A percentile compares a stretch with the other conserved stretches of the same genome.
phyloP scores from a whole-genome alignment of 805 yeast species.

The Candida michaelii region DNA sequence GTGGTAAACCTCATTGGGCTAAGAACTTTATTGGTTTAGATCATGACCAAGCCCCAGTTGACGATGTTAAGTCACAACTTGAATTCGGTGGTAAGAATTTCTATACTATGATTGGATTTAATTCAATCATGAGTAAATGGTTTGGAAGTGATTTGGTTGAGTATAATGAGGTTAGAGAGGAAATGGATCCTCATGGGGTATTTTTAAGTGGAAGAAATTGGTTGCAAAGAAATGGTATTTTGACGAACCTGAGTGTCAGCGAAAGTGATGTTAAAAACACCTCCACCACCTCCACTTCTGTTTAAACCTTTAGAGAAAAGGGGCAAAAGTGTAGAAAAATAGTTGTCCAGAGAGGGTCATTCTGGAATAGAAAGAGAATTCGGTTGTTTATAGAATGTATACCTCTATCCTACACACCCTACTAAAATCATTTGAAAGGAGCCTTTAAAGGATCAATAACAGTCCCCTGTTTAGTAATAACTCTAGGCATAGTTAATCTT shows the following conservation, averaged over 20 bases:
- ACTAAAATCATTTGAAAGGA: slow-evolving; percentile 72
- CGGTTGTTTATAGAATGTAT: neutral
- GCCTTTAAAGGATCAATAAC: slow-evolving; percentile 90
- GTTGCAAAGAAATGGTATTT: slow-evolving; percentile 78
- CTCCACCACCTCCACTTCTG: too few species aligned
- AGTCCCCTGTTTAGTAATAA: slow-evolving; percentile 81
- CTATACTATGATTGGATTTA: slow-evolving; percentile 80
- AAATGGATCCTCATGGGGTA: slow-evolving; percentile 78
- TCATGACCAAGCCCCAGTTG: slow-evolving; percentile 28
- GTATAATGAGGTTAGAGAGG: slow-evolving; percentile 63
- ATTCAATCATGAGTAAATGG: slow-evolving; percentile 69
- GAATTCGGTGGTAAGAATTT: slow-evolving; percentile 46
- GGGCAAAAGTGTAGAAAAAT: too few species aligned
- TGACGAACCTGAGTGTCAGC: slow-evolving; percentile 19
- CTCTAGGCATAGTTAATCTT: slow-evolving; percentile 83
- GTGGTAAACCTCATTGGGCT: slow-evolving; percentile 99
- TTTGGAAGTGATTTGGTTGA: slow-evolving; percentile 66
- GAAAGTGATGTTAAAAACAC: too few species aligned
- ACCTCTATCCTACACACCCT: neutral
- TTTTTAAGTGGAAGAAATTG: slow-evolving; percentile 77
- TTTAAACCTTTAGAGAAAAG: too few species aligned
- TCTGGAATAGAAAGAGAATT: too few species aligned
- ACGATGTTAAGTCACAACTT: slow-evolving; percentile 41
- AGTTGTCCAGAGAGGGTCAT: too few species aligned
- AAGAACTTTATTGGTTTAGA: slow-evolving; percentile 77